A percentile compares a stretch with the other conserved stretches of the same genome.
Evolutionary conservation across 495 filamentous ascomycete genomes (phyloP).

Genomic region (Tuber umbilicatum): DNA sequence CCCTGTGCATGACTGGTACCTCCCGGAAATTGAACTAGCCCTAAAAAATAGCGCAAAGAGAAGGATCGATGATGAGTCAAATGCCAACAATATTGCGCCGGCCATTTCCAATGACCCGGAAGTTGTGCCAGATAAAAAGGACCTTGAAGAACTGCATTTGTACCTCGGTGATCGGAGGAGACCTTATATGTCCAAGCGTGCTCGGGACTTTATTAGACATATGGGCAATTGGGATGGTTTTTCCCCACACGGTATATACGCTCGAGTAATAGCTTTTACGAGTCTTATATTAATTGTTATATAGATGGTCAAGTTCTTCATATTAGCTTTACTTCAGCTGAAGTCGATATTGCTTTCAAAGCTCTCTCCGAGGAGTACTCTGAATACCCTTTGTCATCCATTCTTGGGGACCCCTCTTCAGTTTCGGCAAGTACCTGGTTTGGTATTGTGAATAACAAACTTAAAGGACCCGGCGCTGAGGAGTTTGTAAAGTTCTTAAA

Average conservation of each 20-base stretch:
- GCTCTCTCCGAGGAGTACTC: conserved; percentile 3
- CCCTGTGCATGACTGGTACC: background rate
- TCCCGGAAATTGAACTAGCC: background rate
- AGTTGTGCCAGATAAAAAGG: background rate
- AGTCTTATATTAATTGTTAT: background rate
- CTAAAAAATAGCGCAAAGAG: background rate
- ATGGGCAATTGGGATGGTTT: conserved; percentile 12
- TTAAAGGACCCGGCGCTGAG: background rate
- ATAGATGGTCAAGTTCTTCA: conserved; percentile 29
- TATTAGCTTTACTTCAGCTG: conserved; percentile 23
- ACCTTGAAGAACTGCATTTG: background rate
- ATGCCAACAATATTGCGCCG: background rate
- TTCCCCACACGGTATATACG: conserved; percentile 13
- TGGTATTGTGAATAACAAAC: background rate
- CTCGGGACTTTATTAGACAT: conserved; percentile 11
- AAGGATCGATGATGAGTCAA: background rate
- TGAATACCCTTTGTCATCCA: background rate
- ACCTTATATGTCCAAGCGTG: conserved; percentile 21
- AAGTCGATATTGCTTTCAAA: conserved; percentile 7
- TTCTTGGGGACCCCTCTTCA: conserved; percentile 9
- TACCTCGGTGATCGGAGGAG: background rate
- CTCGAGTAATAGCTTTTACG: background rate
- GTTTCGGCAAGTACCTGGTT: background rate
- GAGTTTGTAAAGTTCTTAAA: background rate
- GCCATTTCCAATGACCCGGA: background rate